Conservation (phyloP, 1,284 basidiomycete species). For the Rugosomyces carneus region DNA sequence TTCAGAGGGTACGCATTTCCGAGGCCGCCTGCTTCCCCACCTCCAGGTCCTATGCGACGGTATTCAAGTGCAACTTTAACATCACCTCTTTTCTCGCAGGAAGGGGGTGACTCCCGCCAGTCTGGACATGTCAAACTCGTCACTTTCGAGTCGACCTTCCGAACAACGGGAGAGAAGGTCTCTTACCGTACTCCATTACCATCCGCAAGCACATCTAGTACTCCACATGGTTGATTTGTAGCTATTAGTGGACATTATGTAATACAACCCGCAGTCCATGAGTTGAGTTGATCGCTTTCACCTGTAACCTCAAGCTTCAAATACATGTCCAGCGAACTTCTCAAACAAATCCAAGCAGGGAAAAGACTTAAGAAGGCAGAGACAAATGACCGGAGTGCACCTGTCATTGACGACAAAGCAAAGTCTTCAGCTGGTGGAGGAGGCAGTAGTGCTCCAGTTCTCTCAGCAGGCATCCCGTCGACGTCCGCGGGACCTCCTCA, state of each 20-base stretch:
- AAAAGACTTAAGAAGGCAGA: conserved; percentile 75
- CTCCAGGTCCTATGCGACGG: conserved; percentile 2
- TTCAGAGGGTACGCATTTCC: conserved; percentile 9
- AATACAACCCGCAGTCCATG: conserved; percentile 2
- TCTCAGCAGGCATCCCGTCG: conserved; percentile 27
- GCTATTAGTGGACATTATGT: conserved; percentile 9
- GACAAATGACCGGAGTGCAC: conserved; percentile 80
- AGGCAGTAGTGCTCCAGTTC: conserved; percentile 21
- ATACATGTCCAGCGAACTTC: conserved; percentile 68
- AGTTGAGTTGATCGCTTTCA: too few relatives aligned
- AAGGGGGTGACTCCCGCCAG: conserved; percentile 2
- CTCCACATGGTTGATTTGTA: not conserved
- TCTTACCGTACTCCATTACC: conserved; percentile 1
- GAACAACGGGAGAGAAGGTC: conserved; percentile 1
- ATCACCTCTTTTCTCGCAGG: conserved; percentile 8
- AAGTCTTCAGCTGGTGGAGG: conserved; percentile 39
- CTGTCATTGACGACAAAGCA: conserved; percentile 48
- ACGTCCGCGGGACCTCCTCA: conserved; percentile 62
- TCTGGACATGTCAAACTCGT: conserved; percentile 8
- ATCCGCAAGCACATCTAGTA: not conserved
- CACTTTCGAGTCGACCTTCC: conserved; percentile 13
- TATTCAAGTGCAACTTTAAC: conserved; percentile 14
- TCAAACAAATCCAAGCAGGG: conserved; percentile 75
- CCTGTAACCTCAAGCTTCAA: too few relatives aligned
- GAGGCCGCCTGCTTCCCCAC: conserved; percentile 8